Base-by-base conservation (phyloP, 139 green algal genomes). In the Auxenochlorella pyrenoidosa region DNA sequence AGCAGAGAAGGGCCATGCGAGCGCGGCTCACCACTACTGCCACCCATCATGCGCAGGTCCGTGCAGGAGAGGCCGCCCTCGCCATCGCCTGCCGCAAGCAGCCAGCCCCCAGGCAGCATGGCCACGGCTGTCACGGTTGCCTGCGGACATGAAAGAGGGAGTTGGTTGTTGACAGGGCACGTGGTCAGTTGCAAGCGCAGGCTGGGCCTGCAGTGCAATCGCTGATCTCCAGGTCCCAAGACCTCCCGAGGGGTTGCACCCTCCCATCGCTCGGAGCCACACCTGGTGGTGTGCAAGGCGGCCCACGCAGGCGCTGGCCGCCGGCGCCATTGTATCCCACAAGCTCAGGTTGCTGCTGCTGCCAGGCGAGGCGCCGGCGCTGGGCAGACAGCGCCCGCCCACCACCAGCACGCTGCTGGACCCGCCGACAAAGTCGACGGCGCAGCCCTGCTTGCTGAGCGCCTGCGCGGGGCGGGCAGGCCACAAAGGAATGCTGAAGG, bases 21-120 rank as follows among this genome's bases (percentile, higher is more conserved):
- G 43, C 34, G 13, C 34, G 32, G 40, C 80, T 44, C 40, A 85
- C 80, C 40, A 36, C 36, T 75, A 12, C 54, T 71, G 40, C 68
- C 58, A 15, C 68, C 77, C 34, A 97, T 85, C 93, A 95, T 94
- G 44, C 95, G 90, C n/a, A 96, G 82, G 89, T 97, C 95, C 28
- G 87, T 89, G 19, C 91, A 90, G 15, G 90, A 87, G 38, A 97
- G 72, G 66, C 40, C 79, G 76, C 95, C 95, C 0, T 79, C 44
- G 40, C 92, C 93, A 79, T 97, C 95, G 1, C 90, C 94, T 44
- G 92, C 92, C 58, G 94, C 92, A 51, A 98, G 91, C 43, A 97
- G 86, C 60, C 90, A 91, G 43, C 92, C 92, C 10, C 91, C 92
- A 0, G 89, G 76, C 63, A 92, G 82, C 22, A 73, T 84, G 32